Conservation (phyloP, 176 grass and related monocot genomes). For the Carex myosuroides region DNA sequence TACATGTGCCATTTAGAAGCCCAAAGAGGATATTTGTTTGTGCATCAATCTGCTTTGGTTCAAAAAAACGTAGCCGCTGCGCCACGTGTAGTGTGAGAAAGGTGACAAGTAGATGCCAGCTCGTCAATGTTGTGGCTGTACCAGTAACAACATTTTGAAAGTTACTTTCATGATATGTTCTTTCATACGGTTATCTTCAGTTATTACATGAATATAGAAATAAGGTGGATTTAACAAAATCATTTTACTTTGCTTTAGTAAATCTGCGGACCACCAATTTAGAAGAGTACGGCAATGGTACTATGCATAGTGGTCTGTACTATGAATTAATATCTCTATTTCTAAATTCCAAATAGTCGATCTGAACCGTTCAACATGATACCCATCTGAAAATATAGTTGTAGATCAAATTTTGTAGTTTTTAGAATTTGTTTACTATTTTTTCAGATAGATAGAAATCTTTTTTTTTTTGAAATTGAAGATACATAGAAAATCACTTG, state of each 20-base stretch:
- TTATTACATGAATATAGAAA: background rate
- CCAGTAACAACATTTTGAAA: background rate
- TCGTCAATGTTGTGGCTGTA: conserved; percentile 86
- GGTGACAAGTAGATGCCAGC: conserved; percentile 93
- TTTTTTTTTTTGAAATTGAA: too few relatives aligned
- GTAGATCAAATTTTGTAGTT: too few relatives aligned
- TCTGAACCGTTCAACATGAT: too few relatives aligned
- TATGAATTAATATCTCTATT: too few relatives aligned
- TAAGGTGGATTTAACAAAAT: background rate
- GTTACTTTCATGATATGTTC: background rate
- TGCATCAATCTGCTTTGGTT: conserved; percentile 61
- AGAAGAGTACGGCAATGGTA: too few relatives aligned
- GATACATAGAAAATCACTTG: too few relatives aligned
- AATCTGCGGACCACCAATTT: too few relatives aligned
- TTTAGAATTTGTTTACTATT: background rate
- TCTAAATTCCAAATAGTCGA: too few relatives aligned
- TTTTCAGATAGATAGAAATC: too few relatives aligned
- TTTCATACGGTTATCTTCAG: background rate
- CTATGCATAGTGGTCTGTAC: too few relatives aligned
- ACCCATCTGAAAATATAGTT: too few relatives aligned
- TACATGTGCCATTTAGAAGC: conserved; percentile 74
- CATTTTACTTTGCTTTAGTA: too few relatives aligned
- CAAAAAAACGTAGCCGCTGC: conserved; percentile 75
- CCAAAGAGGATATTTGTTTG: conserved; percentile 78
- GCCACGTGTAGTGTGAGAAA: conserved; percentile 82